Evolutionary conservation across 208 protist genomes (phyloP), one percentile per base, ranked within the genome.

Genomic region (Trichomonas vaginalis): DNA sequence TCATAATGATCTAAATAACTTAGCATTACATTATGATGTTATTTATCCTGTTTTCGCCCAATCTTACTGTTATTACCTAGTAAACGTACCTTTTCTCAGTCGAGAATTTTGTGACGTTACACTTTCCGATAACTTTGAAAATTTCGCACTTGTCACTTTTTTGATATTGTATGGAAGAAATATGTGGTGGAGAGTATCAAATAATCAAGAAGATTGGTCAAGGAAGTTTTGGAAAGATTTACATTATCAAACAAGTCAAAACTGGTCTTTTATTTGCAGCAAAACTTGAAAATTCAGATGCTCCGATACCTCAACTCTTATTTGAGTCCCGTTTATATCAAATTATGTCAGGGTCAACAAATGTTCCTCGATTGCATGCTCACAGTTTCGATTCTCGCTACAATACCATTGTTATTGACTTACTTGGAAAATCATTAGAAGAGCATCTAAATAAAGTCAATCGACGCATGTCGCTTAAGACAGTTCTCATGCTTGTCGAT

Each of bases 371-470:
- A n/a, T 97, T 99, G 0, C 98, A 98, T 96, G 99, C 98, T 97
- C 99, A 97, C 96, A 99, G 98, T 1, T 87, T 97, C 6, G 98
- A 99, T 49, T 98, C 98, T 0, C 98, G 99, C 80, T 99, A 99
- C 96, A 99, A 99, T 95, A 98, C 99, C 12, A 98, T 99, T 97
- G 99, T 99, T 42, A 99, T 99, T 97, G 99, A 99, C 88, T 96
- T 99, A 23, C 97, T 99, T 0, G 99, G 99, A 0, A 99, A 99
- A 21, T 98, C 97, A 61, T 97, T 99, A 17, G 99, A 99, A 96
- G 99, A 99, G 96, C 97, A 99, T 6, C 99, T 99, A 96, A 98
- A 98, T 51, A 97, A 98, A 83, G 99, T 98, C 61, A 35, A 40
- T 21, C n/a, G 42, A 32, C 45, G 49, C 37, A 70, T 96, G 10